Percentiles rank a stretch among this genome's conserved stretches.
phyloP scores from a whole-genome alignment of 352 stramenopile species.

The Hyaloperonospora brassicae region DNA sequence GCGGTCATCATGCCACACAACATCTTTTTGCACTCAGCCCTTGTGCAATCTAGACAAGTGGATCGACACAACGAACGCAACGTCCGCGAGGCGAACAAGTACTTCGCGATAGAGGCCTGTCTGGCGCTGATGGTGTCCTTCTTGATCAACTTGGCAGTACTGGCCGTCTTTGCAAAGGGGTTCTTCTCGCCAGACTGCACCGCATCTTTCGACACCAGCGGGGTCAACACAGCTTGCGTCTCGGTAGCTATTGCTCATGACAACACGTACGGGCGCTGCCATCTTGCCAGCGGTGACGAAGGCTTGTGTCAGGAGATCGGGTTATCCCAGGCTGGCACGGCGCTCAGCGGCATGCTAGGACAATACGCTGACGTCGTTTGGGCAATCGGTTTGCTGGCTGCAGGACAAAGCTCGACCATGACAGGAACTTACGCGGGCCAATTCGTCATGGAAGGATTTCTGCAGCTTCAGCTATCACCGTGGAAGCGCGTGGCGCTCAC shows the following conservation, averaged over 20 bases:
- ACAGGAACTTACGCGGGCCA: slow-evolving; percentile 95
- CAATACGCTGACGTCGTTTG: slow-evolving; percentile 85
- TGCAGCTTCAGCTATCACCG: slow-evolving; percentile 85
- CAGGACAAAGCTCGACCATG: slow-evolving; percentile 93
- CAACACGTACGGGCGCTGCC: slow-evolving; percentile 44
- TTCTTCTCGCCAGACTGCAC: slow-evolving; percentile 85
- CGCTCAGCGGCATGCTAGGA: slow-evolving; percentile 77
- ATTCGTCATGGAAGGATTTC: slow-evolving; percentile 96
- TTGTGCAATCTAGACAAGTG: slow-evolving; percentile 66
- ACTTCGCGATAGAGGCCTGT: slow-evolving; percentile 90
- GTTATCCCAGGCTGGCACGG: slow-evolving; percentile 72
- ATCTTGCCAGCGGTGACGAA: slow-evolving; percentile 43
- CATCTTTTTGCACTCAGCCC: slow-evolving; percentile 90
- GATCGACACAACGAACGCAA: slow-evolving; percentile 52
- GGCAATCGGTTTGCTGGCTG: slow-evolving; percentile 90
- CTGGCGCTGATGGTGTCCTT: slow-evolving; percentile 91
- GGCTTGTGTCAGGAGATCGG: slow-evolving; percentile 85
- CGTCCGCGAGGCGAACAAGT: slow-evolving; percentile 86
- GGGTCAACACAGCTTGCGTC: slow-evolving; percentile 71
- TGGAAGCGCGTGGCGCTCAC: slow-evolving; percentile 81
- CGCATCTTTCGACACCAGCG: slow-evolving; percentile 32
- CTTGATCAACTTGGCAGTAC: slow-evolving; percentile 91
- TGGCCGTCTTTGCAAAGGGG: slow-evolving; percentile 88
- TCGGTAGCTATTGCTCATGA: slow-evolving; percentile 40
- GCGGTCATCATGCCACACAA: slow-evolving; percentile 97